Evolutionary conservation across 2,329 filamentous ascomycete genomes (phyloP).

Genomic region (Simplicillium sp.): DNA sequence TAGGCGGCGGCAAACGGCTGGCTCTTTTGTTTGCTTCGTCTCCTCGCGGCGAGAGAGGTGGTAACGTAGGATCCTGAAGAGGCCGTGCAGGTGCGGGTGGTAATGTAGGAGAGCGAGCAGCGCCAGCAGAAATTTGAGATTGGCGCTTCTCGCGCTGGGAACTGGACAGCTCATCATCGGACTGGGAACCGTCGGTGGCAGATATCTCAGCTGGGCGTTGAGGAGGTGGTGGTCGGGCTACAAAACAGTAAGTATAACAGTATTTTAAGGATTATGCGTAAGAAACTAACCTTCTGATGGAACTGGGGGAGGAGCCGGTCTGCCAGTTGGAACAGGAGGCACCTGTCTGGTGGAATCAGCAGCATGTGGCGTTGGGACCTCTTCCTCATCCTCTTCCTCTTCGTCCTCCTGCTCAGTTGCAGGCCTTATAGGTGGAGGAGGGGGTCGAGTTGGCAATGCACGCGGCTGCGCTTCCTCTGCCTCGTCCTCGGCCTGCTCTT

Average conservation of each 20-base stretch:
- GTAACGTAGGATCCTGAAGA: constrained; percentile 16
- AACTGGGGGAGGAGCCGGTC: constrained; percentile 48
- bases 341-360: constrained; percentile 23
- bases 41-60: constrained; percentile 22
- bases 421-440: background rate
- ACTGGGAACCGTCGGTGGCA: constrained; percentile 71
- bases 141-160: constrained; percentile 30
- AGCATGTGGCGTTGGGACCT: constrained; percentile 21
- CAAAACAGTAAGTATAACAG: constrained; percentile 13
- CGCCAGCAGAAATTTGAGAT: constrained; percentile 28
- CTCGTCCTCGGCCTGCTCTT: constrained; percentile 14
- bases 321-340: constrained; percentile 38
- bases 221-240: constrained; percentile 55
- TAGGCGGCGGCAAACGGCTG: constrained; percentile 49
- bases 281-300: constrained; percentile 49
- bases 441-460: background rate
- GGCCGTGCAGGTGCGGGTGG: constrained; percentile 25
- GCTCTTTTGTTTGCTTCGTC: constrained; percentile 39
- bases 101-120: constrained; percentile 32
- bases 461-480: constrained; percentile 8
- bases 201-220: constrained; percentile 48
- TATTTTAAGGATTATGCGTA: background rate
- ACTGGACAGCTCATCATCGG: constrained; percentile 75
- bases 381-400: constrained; percentile 23
- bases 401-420: constrained; percentile 7